phyloP scores from a whole-genome alignment of 2,329 filamentous ascomycete species.

The Penicillium decumbens region DNA sequence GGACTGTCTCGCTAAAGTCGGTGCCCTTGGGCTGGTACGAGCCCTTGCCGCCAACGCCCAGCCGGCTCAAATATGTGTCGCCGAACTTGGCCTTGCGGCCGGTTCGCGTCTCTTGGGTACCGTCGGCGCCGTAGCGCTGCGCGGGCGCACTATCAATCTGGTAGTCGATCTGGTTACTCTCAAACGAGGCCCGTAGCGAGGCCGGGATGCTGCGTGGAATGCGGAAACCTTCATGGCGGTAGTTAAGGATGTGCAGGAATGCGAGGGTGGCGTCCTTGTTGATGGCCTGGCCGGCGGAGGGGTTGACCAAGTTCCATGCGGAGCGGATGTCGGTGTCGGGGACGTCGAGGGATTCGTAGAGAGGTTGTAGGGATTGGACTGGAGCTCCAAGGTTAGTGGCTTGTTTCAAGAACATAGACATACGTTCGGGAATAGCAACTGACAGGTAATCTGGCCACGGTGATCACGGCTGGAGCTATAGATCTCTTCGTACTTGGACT shows the following conservation, averaged over 20 bases:
- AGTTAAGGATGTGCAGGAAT: slow-evolving; percentile 94
- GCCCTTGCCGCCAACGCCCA: slow-evolving; percentile 71
- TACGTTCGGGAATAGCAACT: slow-evolving; percentile 31
- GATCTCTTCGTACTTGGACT: slow-evolving; percentile 93
- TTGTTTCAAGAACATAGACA: neutral
- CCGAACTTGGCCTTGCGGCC: slow-evolving; percentile 96
- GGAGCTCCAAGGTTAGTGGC: slow-evolving; percentile 15
- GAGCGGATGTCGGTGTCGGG: slow-evolving; percentile 76
- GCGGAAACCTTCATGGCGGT: slow-evolving; percentile 89
- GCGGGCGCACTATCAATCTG: slow-evolving; percentile 73
- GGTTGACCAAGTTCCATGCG: slow-evolving; percentile 97
- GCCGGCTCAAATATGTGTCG: slow-evolving; percentile 87
- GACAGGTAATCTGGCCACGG: slow-evolving; percentile 77
- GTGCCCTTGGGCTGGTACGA: slow-evolving; percentile 79
- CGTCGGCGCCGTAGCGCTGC: slow-evolving; percentile 73
- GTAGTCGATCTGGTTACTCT: slow-evolving; percentile 95
- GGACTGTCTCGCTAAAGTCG: slow-evolving; percentile 79
- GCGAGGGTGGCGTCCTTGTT: slow-evolving; percentile 92
- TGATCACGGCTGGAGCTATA: slow-evolving; percentile 87
- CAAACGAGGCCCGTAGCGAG: slow-evolving; percentile 84
- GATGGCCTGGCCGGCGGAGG: slow-evolving; percentile 72
- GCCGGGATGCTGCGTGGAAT: slow-evolving; percentile 89
- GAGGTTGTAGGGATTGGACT: slow-evolving; percentile 73
- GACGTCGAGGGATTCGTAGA: slow-evolving; percentile 68
- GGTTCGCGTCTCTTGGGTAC: slow-evolving; percentile 73